These are phyloP conservation scores for Balansia obtecta DNA, from an alignment of 2,329 filamentous ascomycete genomes.

Conservation along the genomic window DNA sequence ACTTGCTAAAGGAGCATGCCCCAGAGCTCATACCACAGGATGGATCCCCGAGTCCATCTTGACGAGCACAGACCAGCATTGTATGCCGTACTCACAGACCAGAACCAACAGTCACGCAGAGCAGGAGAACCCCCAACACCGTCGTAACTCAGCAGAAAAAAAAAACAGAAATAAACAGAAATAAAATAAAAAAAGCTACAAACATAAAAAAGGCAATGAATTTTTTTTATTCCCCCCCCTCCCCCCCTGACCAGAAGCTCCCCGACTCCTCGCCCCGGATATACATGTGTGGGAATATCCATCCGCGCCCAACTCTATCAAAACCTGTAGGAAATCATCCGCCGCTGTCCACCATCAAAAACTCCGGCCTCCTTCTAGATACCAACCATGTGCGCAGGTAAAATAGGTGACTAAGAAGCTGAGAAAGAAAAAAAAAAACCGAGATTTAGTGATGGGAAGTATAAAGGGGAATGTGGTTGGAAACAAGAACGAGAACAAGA, in stretches of 20 bases:
- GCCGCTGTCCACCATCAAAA: neutral
- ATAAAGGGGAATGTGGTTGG: neutral
- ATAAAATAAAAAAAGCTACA: too few species aligned
- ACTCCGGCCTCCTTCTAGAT: too few species aligned
- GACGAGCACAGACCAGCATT: neutral
- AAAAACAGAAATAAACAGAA: too few species aligned
- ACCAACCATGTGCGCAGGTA: neutral
- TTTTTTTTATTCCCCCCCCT: neutral
- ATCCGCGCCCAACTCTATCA: neutral
- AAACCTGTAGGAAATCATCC: neutral
- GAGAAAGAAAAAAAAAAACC: too few species aligned
- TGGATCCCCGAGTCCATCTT: neutral
- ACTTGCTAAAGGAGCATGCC: neutral
- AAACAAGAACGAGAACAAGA: neutral
- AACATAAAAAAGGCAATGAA: too few species aligned
- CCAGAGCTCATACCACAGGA: neutral
- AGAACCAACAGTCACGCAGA: neutral
- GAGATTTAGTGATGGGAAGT: too few species aligned
- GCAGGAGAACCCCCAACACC: too few species aligned
- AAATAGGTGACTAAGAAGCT: neutral
- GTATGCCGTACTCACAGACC: neutral
- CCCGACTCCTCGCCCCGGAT: constrained; percentile 7
- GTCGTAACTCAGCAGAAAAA: too few species aligned
- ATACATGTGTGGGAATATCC: neutral
- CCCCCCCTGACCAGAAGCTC: constrained; percentile 2